Evolutionary conservation across 192 early-diverging fungal genomes (phyloP), one percentile per base, ranked within the genome.

Genomic region (Entophlyctis helioformis): DNA sequence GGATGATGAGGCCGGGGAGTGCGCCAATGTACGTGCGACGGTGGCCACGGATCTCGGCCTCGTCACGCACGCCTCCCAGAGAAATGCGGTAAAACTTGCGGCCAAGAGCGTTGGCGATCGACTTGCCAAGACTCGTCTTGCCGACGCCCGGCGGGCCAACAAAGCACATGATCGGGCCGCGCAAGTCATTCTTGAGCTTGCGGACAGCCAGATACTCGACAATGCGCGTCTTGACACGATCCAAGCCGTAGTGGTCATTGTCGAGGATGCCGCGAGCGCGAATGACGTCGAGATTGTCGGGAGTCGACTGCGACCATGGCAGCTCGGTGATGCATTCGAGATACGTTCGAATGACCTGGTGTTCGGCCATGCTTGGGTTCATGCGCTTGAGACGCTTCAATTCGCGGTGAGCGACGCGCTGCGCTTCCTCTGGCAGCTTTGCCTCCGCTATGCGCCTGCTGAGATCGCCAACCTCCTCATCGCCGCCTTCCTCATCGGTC

Each of bases 1-100:
- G 85, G 6, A 87, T 67, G 42, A 91, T 77, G 11, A 78, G 39
- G 6, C 88, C 88, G 12, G 88, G 88, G 51, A 87, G 59, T 7
- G 88, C 81, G 13, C 88, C 88, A 39, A 91, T 71, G 59, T 91
- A 91, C 7, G 88, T 91, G 20, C 86, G 72, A 22, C 88, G 67
- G 54, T 91, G 88, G 15, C 88, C 88, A 25, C 84, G 64, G 42
- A 91, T 87, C 51, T 91, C 88, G 11, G 88, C 84, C 59, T 86
- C 88, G 57, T 91, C 88, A 34, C 82, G 65, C 1, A 91, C 77
- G 23, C 88, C 88, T 13, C 88, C 88, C 8, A 91, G 56, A 0
- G 81, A 76, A 18, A 91, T 81, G 18, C 88, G 72, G 54, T 87
- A 75, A 57, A 91, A 91, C 49, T 85, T 74, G 7, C 88, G 64